These are phyloP conservation scores for Termitomyces eurrhizus DNA, from an alignment of 768 basidiomycete species.

Conservation along the genomic window DNA sequence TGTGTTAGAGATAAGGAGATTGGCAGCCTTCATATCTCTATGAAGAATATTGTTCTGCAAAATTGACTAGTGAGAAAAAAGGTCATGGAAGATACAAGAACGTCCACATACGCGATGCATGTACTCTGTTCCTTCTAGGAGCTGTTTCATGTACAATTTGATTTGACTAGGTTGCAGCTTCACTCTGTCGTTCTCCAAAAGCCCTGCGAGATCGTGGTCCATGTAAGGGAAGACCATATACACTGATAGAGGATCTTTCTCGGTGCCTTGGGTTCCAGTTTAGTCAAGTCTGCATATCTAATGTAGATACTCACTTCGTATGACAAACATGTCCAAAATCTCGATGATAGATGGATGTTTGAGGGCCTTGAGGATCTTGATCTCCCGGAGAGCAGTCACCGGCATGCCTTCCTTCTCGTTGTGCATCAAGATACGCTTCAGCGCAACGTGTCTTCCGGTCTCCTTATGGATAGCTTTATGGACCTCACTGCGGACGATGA, in stretches of 20 bases:
- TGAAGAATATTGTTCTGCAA: conserved; percentile 91
- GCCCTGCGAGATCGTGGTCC: conserved; percentile 97
- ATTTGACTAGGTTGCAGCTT: conserved; percentile 80
- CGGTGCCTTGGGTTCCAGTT: conserved; percentile 42
- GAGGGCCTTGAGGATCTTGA: conserved; percentile 91
- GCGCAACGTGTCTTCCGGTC: conserved; percentile 65
- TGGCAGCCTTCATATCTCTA: conserved; percentile 99
- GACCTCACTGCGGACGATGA: conserved; percentile 60
- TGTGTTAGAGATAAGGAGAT: conserved; percentile 85
- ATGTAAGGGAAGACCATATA: conserved; percentile 99
- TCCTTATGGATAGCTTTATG: conserved; percentile 76
- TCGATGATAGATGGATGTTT: conserved; percentile 84
- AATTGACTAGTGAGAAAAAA: conserved; percentile 11
- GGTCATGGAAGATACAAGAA: neutral
- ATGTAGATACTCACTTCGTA: conserved; percentile 51
- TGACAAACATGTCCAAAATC: conserved; percentile 90
- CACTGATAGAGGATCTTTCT: conserved; percentile 73
- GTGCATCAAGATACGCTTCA: conserved; percentile 95
- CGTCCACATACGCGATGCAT: conserved; percentile 78
- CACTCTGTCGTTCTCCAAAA: conserved; percentile 89
- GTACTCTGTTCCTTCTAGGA: conserved; percentile 94
- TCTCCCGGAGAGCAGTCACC: conserved; percentile 93
- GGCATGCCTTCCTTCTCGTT: conserved; percentile 97
- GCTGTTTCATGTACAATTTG: conserved; percentile 94
- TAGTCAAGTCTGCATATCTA: neutral